Conservation (phyloP, 2,329 filamentous ascomycete species). For the Colletotrichum zoysiae region DNA sequence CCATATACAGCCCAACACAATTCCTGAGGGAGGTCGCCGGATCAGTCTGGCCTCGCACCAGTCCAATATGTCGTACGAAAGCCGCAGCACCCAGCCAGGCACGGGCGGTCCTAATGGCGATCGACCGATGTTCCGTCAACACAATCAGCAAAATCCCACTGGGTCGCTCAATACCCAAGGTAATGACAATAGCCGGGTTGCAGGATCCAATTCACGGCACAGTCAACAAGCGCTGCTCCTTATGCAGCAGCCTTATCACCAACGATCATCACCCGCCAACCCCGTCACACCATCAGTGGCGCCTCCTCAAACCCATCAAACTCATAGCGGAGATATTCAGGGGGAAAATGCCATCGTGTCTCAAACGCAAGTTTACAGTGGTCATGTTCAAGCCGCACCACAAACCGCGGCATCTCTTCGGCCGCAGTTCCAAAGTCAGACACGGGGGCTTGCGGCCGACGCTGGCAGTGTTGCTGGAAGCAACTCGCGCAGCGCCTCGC, state of each 20-base stretch:
- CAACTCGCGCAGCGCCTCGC: slow-evolving; percentile 1
- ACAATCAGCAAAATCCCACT: slow-evolving; percentile 8
- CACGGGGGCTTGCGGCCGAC: slow-evolving; percentile 6
- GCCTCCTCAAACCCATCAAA: slow-evolving; percentile 7
- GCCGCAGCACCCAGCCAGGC: slow-evolving; percentile 5
- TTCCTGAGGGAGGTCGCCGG: slow-evolving; percentile 18
- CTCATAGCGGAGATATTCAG: background rate
- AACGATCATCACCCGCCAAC: background rate
- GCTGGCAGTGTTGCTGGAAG: background rate
- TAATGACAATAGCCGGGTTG: background rate
- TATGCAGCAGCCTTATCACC: slow-evolving; percentile 4
- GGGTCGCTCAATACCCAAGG: background rate
- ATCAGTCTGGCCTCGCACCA: slow-evolving; percentile 32
- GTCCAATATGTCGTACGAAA: slow-evolving; percentile 17
- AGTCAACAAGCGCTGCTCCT: background rate
- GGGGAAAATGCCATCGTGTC: background rate
- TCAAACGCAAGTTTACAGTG: background rate
- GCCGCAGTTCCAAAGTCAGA: background rate
- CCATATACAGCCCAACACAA: slow-evolving; percentile 5
- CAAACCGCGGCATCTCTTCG: background rate
- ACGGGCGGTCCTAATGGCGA: background rate
- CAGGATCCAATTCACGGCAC: background rate
- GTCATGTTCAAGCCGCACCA: background rate
- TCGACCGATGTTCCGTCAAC: background rate
- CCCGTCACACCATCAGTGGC: background rate